These are phyloP conservation scores for Triticum monococcum DNA, from an alignment of 176 grass and related monocot species.

Conservation along the genomic window DNA sequence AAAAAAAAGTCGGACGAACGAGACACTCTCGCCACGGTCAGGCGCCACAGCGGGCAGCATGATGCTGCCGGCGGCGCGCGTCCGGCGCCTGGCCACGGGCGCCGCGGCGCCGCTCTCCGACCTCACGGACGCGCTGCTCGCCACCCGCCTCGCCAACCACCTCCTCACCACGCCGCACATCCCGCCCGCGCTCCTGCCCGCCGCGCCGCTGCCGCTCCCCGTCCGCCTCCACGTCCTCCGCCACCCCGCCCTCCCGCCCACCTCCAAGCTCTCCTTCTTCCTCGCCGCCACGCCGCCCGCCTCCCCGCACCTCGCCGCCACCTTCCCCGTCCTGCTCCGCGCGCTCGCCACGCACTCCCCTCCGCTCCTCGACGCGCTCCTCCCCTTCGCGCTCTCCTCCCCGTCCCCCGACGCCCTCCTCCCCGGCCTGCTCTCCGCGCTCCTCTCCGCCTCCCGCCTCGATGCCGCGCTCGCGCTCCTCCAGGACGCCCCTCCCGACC, in stretches of 20 bases:
- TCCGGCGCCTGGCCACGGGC: constrained; percentile 26
- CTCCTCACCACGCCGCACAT: constrained; percentile 52
- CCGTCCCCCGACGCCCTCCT: constrained; percentile 25
- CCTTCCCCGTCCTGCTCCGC: constrained; percentile 53
- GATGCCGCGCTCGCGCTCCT: constrained; percentile 52
- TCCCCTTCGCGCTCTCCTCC: constrained; percentile 46
- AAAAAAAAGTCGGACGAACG: too few species aligned
- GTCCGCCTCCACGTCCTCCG: constrained; percentile 64
- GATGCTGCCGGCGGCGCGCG: constrained; percentile 12
- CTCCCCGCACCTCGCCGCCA: constrained; percentile 37
- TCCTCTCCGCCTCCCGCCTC: constrained; percentile 53
- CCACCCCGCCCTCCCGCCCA: constrained; percentile 52
- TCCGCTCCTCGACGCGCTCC: constrained; percentile 49
- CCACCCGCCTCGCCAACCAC: constrained; percentile 48
- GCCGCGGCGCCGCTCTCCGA: constrained; percentile 36
- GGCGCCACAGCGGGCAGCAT: background rate
- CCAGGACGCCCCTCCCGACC: constrained; percentile 41
- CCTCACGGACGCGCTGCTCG: constrained; percentile 66
- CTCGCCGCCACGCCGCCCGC: constrained; percentile 43
- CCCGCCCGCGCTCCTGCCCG: constrained; percentile 35
- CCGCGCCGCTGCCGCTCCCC: constrained; percentile 57
- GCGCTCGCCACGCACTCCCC: constrained; percentile 39
- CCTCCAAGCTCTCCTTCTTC: constrained; percentile 84
- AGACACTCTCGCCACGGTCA: too few species aligned
- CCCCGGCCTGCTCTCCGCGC: constrained; percentile 20